Percentiles rank a stretch among this genome's conserved stretches.
These are phyloP conservation scores for Arabidopsis thaliana DNA, from an alignment of 345 rosid species.

Conservation along the genomic window TAIR10.1 NC_003071.7:18990001-18990500, in stretches of 20 bases:
- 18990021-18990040: not conserved
- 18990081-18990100: not conserved
- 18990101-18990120: no score
- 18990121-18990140: constrained; percentile 22
- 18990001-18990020: not conserved
- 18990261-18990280: constrained; percentile 37
- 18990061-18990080: not conserved
- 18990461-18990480: constrained; percentile 10
- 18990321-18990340: constrained; percentile 42
- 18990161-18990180: not conserved
- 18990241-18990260: constrained; percentile 20
- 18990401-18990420: constrained; percentile 23
- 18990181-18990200: constrained; percentile 10
- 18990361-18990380: constrained; percentile 10
- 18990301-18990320: constrained; percentile 40
- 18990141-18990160: not conserved
- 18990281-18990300: constrained; percentile 45
- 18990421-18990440: constrained; percentile 11
- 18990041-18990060: not conserved
- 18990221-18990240: constrained; percentile 43
- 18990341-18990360: constrained; percentile 30
- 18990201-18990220: constrained; percentile 35
- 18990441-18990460: constrained; percentile 29
- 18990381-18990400: constrained; percentile 18
- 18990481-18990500: constrained; percentile 33